phyloP scores from a whole-genome alignment of 2,329 filamentous ascomycete species.

The Simplicillium sp. region DNA sequence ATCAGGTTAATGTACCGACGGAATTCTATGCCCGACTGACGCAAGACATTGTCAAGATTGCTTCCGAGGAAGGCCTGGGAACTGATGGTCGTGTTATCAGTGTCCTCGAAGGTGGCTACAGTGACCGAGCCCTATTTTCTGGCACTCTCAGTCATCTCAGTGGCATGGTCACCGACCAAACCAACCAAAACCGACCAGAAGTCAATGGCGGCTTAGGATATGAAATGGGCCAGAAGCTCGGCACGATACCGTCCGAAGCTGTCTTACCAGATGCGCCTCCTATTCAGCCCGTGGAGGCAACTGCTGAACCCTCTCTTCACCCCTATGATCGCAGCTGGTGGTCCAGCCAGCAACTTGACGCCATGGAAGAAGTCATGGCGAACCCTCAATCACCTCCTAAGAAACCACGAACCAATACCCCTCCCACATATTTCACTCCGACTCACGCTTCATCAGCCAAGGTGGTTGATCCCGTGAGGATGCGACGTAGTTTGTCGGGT shows the following conservation, averaged over 20 bases:
- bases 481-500: constrained; percentile 54
- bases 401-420: constrained; percentile 44
- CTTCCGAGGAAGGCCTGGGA: constrained; percentile 66
- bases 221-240: constrained; percentile 48
- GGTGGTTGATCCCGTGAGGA: constrained; percentile 57
- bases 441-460: constrained; percentile 83
- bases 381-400: constrained; percentile 38
- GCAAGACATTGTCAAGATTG: constrained; percentile 71
- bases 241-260: constrained; percentile 12
- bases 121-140: constrained; percentile 78
- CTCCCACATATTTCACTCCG: constrained; percentile 73
- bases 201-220: constrained; percentile 34
- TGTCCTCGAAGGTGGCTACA: constrained; percentile 93
- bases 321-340: constrained; percentile 65
- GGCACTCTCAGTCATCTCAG: constrained; percentile 86
- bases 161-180: constrained; percentile 58
- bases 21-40: constrained; percentile 93
- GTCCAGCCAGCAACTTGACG: constrained; percentile 54
- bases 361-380: constrained; percentile 53
- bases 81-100: constrained; percentile 84
- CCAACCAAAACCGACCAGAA: constrained; percentile 22
- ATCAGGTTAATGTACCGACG: constrained; percentile 91
- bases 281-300: constrained; percentile 3
- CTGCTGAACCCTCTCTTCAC: constrained; percentile 19
- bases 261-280: constrained; percentile 19